Evolutionary conservation across 306 rosid genomes (phyloP).

Genomic region (Prunus salicina): DNA sequence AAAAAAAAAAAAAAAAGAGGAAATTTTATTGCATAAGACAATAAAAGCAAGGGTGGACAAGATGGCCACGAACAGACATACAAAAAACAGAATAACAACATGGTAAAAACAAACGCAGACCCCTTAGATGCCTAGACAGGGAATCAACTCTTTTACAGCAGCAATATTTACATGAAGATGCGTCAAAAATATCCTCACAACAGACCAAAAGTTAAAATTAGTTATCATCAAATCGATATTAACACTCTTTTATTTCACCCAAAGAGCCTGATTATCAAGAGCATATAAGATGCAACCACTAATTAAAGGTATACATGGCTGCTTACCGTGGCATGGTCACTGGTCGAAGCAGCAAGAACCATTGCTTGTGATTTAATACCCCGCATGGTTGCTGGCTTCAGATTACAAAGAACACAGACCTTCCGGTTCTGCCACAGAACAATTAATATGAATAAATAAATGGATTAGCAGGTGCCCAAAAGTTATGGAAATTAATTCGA

Average conservation of each 20-base stretch:
- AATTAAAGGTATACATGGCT: conserved; percentile 8
- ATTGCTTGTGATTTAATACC: conserved; percentile 95
- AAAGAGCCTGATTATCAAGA: neutral
- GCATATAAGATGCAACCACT: neutral
- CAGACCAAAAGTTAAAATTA: neutral
- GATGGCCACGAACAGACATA: too few relatives aligned
- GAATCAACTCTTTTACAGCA: neutral
- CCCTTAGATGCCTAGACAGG: too few relatives aligned
- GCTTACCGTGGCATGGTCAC: conserved; percentile 63
- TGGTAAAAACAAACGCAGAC: too few relatives aligned
- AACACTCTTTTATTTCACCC: neutral
- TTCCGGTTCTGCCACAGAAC: conserved; percentile 69
- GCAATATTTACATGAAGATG: neutral
- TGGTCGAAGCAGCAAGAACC: conserved; percentile 91
- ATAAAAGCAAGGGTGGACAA: neutral
- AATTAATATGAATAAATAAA: conserved; percentile 17
- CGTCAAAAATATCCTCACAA: neutral
- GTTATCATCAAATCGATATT: neutral
- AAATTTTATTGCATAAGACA: too few relatives aligned
- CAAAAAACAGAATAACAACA: too few relatives aligned
- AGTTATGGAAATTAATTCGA: neutral
- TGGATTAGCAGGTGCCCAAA: neutral
- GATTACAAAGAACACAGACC: conserved; percentile 91
- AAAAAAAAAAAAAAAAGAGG: too few relatives aligned
- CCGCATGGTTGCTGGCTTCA: conserved; percentile 81